A percentile compares a stretch with the other conserved stretches of the same genome.
These are phyloP conservation scores for Hevea brasiliensis DNA, from an alignment of 345 rosid genomes.

Conservation along the genomic window DNA sequence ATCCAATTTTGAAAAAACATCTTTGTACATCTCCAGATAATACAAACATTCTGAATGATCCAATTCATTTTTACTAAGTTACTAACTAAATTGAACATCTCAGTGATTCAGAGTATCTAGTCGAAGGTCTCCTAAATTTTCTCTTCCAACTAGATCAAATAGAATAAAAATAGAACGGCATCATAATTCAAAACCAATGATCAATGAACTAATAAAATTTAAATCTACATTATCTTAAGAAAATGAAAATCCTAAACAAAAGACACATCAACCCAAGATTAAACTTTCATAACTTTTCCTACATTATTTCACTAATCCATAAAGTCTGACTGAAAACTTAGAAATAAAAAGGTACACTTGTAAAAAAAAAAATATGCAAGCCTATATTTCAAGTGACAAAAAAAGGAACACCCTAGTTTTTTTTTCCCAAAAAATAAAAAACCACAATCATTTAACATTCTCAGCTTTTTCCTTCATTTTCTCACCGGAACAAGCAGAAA, in stretches of 20 bases:
- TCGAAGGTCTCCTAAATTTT: too few species aligned
- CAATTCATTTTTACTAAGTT: too few species aligned
- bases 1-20: too few species aligned
- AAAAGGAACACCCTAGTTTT: neutral
- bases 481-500: conserved; percentile 1
- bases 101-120: too few species aligned
- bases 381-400: neutral
- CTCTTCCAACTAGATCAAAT: neutral
- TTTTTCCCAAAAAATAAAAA: neutral
- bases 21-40: too few species aligned
- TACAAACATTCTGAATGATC: too few species aligned
- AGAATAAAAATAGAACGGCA: neutral
- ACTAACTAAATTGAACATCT: too few species aligned
- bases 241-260: neutral
- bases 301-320: neutral
- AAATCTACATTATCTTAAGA: too few species aligned
- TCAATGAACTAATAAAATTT: neutral
- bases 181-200: neutral
- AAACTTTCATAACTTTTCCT: neutral
- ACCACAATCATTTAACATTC: neutral
- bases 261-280: neutral
- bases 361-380: neutral
- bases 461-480: conserved; percentile 2
- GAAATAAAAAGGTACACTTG: neutral
- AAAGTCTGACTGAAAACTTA: neutral